phyloP scores from a whole-genome alignment of 2,329 filamentous ascomycete species.

The Colletotrichum trifolii region DNA sequence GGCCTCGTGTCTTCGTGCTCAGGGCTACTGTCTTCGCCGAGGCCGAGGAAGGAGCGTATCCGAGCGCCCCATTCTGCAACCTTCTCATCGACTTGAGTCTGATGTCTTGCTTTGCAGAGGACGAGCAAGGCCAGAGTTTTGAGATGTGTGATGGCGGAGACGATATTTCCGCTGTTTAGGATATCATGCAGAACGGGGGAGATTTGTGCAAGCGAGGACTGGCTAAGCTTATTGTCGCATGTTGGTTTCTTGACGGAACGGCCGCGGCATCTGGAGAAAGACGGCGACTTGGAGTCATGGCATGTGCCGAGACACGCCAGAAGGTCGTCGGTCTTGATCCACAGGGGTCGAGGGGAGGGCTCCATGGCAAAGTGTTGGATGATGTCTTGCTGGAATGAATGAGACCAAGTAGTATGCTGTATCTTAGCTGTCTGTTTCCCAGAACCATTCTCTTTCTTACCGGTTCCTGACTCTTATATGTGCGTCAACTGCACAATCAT shows the following conservation, averaged over 20 bases:
- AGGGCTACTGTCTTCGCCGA: rapidly evolving
- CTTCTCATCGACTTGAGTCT: conserved; percentile 12
- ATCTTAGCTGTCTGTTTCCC: no score
- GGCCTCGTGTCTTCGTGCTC: neutral
- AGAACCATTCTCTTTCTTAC: no score
- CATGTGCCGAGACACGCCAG: conserved; percentile 1
- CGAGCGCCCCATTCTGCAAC: conserved; percentile 3
- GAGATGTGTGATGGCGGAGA: neutral
- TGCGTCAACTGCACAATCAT: no score
- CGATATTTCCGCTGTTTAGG: conserved; percentile 3
- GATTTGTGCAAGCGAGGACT: conserved; percentile 2
- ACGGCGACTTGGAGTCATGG: neutral
- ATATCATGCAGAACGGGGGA: conserved; percentile 1
- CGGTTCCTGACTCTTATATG: no score
- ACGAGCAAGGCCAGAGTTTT: conserved; percentile 12
- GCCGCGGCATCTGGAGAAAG: conserved; percentile 13
- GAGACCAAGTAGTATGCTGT: no score
- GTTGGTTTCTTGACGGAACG: conserved; percentile 12
- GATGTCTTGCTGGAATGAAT: neutral
- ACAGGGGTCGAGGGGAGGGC: neutral
- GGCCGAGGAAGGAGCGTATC: neutral
- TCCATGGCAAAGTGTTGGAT: neutral
- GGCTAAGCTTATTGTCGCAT: conserved; percentile 12
- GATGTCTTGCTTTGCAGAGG: conserved; percentile 21
- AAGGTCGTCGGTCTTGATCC: conserved; percentile 12